These are phyloP conservation scores for Arthrobotrys iridis DNA, from an alignment of 2,329 filamentous ascomycete species.

Conservation along the genomic window DNA sequence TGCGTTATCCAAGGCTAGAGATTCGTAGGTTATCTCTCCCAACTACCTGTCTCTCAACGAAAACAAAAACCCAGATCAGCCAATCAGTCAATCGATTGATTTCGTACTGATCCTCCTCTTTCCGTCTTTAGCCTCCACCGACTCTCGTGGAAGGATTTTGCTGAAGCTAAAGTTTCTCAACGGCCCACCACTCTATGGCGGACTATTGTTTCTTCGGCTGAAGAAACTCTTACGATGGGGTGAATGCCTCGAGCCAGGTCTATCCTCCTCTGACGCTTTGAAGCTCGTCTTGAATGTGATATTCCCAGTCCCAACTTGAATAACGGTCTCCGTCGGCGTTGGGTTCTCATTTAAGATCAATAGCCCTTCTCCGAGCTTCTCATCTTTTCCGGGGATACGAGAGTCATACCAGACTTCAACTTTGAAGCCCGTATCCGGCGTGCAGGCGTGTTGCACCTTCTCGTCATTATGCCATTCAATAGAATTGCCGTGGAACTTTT, in stretches of 20 bases:
- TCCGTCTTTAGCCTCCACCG: not conserved
- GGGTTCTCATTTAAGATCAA: conserved; percentile 90
- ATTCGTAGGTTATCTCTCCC: not conserved
- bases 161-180: conserved; percentile 43
- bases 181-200: conserved; percentile 46
- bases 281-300: conserved; percentile 81
- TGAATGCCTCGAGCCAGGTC: conserved; percentile 31
- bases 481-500: conserved; percentile 75
- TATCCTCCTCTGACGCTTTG: conserved; percentile 64
- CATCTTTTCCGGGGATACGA: conserved; percentile 79
- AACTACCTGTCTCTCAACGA: not conserved
- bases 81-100: conserved; percentile 35
- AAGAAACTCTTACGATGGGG: conserved; percentile 35
- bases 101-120: conserved; percentile 31
- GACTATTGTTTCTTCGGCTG: conserved; percentile 34
- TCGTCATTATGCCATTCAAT: conserved; percentile 81
- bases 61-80: not conserved
- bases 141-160: conserved; percentile 14
- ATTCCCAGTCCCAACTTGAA: conserved; percentile 77
- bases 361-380: conserved; percentile 82
- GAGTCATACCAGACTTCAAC: conserved; percentile 85
- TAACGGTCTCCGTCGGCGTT: conserved; percentile 73
- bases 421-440: conserved; percentile 85
- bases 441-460: conserved; percentile 72
- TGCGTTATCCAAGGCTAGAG: not conserved